Conservation (phyloP, 768 basidiomycete species). For the Pisolithus sp. region DNA sequence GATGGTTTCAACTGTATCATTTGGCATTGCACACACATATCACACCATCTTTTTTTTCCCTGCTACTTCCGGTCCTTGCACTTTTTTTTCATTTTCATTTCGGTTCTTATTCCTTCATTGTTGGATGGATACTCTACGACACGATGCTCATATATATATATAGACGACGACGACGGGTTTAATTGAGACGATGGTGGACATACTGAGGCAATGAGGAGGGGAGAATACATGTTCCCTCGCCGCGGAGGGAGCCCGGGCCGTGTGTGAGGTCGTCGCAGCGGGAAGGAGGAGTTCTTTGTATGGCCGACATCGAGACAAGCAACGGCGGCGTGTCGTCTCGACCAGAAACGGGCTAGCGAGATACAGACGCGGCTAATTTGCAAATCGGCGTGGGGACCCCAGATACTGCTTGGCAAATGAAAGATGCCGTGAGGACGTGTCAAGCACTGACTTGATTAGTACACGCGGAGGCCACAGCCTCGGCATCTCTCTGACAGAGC, state of each 20-base stretch:
- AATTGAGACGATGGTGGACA: neutral
- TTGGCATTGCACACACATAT: constrained; percentile 20
- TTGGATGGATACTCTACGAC: neutral
- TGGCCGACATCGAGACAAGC: constrained; percentile 17
- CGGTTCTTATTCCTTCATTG: neutral
- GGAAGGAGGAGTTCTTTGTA: constrained; percentile 6
- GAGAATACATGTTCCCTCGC: neutral
- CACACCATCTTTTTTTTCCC: constrained; percentile 10
- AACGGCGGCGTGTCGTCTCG: neutral
- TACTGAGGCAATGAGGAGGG: neutral
- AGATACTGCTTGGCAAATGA: constrained; percentile 10
- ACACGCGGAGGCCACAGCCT: neutral
- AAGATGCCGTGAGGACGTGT: neutral
- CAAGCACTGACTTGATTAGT: neutral
- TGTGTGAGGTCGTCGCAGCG: neutral
- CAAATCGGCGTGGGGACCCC: constrained; percentile 25
- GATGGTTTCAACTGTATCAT: constrained; percentile 28
- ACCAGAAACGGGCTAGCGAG: constrained; percentile 8
- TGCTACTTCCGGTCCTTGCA: constrained; percentile 1
- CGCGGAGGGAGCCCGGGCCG: neutral
- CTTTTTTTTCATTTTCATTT: constrained; percentile 11
- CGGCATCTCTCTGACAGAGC: too few species aligned
- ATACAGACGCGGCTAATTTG: neutral
- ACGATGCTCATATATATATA: neutral
- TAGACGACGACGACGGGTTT: neutral